Conservation (phyloP, 2,329 filamentous ascomycete genomes). For the Cladosporium sphaerospermum region DNA sequence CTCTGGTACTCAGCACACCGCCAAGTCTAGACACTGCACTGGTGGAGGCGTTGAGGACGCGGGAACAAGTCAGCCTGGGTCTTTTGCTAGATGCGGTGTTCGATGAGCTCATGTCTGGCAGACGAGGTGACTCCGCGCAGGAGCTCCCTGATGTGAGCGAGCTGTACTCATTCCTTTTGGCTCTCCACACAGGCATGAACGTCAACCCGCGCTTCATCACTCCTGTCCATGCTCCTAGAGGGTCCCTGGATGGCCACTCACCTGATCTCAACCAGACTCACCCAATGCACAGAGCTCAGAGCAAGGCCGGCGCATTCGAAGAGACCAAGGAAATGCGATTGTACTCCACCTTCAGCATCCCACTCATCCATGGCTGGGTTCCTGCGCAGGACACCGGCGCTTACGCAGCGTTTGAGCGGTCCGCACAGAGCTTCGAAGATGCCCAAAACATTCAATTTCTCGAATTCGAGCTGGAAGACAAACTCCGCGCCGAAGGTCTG, state of each 20-base stretch:
- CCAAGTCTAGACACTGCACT: conserved; percentile 61
- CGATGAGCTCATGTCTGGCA: conserved; percentile 80
- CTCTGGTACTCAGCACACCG: conserved; percentile 75
- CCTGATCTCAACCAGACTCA: conserved; percentile 32
- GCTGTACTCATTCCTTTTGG: conserved; percentile 79
- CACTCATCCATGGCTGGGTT: conserved; percentile 89
- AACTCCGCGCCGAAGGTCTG: conserved; percentile 60
- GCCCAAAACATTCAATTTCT: conserved; percentile 82
- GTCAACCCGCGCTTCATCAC: conserved; percentile 87
- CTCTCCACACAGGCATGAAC: conserved; percentile 94
- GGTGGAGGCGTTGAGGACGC: conserved; percentile 66
- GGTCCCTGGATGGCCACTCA: conserved; percentile 19
- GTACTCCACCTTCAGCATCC: conserved; percentile 82
- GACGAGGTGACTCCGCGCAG: conserved; percentile 57
- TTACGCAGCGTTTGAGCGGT: conserved; percentile 64
- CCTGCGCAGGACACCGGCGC: conserved; percentile 61
- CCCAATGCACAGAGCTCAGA: conserved; percentile 32
- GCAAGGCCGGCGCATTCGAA: conserved; percentile 71
- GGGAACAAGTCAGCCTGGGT: conserved; percentile 83
- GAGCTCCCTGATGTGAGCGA: conserved; percentile 80
- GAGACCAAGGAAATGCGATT: conserved; percentile 82
- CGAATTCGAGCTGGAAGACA: conserved; percentile 81
- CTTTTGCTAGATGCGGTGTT: conserved; percentile 83
- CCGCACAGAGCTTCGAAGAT: conserved; percentile 82
- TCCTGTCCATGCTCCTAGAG: conserved; percentile 15